phyloP scores from a whole-genome alignment of 176 grass and related monocot genomes.

The Alloteropsis semialata region DNA sequence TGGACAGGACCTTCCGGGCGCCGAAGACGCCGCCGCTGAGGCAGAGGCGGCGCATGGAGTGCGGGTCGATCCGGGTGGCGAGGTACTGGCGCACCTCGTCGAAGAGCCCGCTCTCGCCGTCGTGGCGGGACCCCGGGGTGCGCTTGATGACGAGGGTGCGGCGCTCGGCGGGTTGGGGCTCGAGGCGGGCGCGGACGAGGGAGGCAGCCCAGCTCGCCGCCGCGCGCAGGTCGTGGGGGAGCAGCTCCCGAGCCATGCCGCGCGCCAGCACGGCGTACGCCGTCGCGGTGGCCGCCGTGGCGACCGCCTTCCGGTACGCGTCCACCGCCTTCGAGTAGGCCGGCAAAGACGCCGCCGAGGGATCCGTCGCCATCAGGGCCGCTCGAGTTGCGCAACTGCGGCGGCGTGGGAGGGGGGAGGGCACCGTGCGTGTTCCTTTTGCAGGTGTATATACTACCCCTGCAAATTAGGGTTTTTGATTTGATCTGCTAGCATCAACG shows the following conservation, averaged over 20 bases:
- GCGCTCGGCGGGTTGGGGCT: background rate
- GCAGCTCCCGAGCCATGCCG: slow-evolving; percentile 14
- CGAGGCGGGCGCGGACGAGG: background rate
- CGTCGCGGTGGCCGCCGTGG: background rate
- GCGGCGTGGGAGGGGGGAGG: background rate
- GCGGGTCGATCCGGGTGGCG: slow-evolving; percentile 11
- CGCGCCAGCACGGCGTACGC: background rate
- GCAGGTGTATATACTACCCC: background rate
- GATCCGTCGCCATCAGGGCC: background rate
- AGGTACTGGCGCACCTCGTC: background rate
- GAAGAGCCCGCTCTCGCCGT: background rate
- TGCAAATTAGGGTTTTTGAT: background rate
- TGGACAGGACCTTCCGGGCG: background rate
- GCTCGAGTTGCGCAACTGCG: background rate
- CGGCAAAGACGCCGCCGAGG: background rate
- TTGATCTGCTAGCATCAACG: background rate
- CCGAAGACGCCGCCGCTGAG: background rate
- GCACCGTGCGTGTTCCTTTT: background rate
- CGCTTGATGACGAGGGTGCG: slow-evolving; percentile 3
- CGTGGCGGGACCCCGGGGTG: background rate
- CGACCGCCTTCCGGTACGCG: background rate
- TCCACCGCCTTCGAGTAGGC: background rate
- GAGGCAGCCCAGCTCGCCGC: background rate
- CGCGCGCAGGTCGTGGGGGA: slow-evolving; percentile 8
- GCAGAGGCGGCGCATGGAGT: background rate